A percentile compares a stretch with the other conserved stretches of the same genome.
These are phyloP conservation scores for Monilinia laxa DNA, from an alignment of 2,329 filamentous ascomycete species.

Conservation along the genomic window DNA sequence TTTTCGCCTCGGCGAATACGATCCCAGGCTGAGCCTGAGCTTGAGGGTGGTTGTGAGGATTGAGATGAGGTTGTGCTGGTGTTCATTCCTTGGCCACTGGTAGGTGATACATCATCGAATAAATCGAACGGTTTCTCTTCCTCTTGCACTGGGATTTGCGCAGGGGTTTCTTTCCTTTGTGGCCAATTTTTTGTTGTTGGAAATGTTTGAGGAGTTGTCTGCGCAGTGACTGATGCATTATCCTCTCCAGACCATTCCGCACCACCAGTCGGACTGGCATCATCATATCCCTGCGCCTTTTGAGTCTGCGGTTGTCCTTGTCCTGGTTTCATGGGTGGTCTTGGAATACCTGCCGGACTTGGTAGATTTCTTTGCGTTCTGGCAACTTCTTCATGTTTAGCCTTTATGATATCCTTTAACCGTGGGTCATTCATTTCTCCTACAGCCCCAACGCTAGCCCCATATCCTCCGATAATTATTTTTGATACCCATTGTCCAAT, in stretches of 20 bases:
- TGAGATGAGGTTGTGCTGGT: constrained; percentile 21
- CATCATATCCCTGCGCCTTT: constrained; percentile 20
- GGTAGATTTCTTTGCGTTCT: constrained; percentile 10
- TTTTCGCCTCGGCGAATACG: constrained; percentile 35
- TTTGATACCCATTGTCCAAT: constrained; percentile 30
- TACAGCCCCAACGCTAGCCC: constrained; percentile 30
- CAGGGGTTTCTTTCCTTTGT: background rate
- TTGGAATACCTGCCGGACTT: constrained; percentile 14
- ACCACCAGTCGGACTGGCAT: constrained; percentile 38
- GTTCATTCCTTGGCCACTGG: constrained; percentile 30
- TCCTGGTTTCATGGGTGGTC: constrained; percentile 13
- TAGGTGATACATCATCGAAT: constrained; percentile 39
- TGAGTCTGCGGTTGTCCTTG: constrained; percentile 25
- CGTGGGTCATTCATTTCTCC: constrained; percentile 36
- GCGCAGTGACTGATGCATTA: constrained; percentile 12
- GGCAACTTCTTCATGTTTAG: constrained; percentile 20
- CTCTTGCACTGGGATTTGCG: constrained; percentile 19
- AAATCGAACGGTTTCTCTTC: constrained; percentile 30
- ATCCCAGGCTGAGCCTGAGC: constrained; percentile 38
- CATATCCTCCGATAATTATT: constrained; percentile 35
- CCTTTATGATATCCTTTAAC: constrained; percentile 31
- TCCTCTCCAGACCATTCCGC: constrained; percentile 27
- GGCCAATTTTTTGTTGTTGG: constrained; percentile 13
- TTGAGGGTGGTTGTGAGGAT: background rate
- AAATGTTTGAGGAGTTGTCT: background rate